Base-by-base conservation (phyloP, 2,329 filamentous ascomycete genomes). In the Pseudogymnoascus sp. region DNA sequence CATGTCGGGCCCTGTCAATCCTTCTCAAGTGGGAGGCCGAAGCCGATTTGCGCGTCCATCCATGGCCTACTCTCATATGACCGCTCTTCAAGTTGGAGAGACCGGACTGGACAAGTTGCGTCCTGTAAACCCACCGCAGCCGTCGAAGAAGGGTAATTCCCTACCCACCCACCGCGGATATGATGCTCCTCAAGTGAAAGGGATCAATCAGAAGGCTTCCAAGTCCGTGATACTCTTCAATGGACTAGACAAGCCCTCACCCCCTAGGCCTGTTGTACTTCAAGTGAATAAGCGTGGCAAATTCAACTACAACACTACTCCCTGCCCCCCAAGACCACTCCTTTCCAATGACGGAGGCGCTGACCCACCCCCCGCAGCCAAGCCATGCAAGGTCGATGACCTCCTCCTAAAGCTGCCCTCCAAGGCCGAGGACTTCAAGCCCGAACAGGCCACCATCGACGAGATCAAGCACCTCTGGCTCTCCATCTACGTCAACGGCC, bases 381-480 rank as follows among this genome's bases (percentile, higher is more conserved):
- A 83, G 76, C 86, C 82, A 73, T 87, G 91, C 76, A 85, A 83
- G 71, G 85, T 95, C 71, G 84, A 87, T 74, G 88, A 93, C 70
- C 85, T 95, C 44, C 85, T 93, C 3, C 26, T 59, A 4, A 59
- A 59, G 31, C 50, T 68, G 74, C 78, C 17, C 9, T 59, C 50
- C 50, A 35, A 59, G 50, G 50, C 50, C n/a, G 31, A 59, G 31
- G 26, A 31, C 50, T 59, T 59, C 31, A 35, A 59, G 13, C 50
- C 50, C 26, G 50, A 59, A 59, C 50, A 59, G 17, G 26, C 50
- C 50, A 59, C 50, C 26, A 71, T 90, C 60, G 84, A 87, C 69
- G 87, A 91, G 72, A 85, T 91, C 64, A 86, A 85, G 67, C 83
- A 83, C 66, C 78, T 93, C 15, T 96, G 90, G 75, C 83, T 84